These are phyloP conservation scores for Penicillium cataractarum DNA, from an alignment of 495 filamentous ascomycete genomes.

Conservation along the genomic window DNA sequence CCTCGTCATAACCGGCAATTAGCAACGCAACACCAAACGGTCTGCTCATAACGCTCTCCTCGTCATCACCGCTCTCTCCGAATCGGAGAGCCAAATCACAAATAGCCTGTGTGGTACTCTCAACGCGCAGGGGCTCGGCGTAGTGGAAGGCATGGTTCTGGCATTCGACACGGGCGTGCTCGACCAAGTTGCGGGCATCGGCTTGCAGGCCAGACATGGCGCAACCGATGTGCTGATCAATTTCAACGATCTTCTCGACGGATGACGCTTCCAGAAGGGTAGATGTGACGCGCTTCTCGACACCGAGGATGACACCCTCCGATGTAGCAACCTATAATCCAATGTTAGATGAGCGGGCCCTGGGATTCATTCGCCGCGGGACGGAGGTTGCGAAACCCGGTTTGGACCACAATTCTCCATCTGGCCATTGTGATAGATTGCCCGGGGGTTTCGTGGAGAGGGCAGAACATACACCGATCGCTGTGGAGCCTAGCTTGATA, in stretches of 20 bases:
- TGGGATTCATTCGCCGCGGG: not conserved
- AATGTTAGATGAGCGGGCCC: conserved; percentile 22
- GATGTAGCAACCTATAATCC: conserved; percentile 75
- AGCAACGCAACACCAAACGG: conserved; percentile 96
- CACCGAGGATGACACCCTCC: conserved; percentile 91
- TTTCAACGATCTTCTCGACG: conserved; percentile 99
- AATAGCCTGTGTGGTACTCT: conserved; percentile 98
- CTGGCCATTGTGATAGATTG: conserved; percentile 2
- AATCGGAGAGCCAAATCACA: conserved; percentile 96
- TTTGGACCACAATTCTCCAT: not conserved
- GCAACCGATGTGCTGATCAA: conserved; percentile 97
- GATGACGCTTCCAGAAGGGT: conserved; percentile 95
- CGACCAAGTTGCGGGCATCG: conserved; percentile 93
- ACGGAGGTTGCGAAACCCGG: not conserved
- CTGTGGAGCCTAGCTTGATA: conserved; percentile 98
- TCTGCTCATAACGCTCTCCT: conserved; percentile 96
- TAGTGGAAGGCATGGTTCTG: conserved; percentile 98
- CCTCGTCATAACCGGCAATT: conserved; percentile 96
- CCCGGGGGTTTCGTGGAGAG: conserved; percentile 10
- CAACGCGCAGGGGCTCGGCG: conserved; percentile 88
- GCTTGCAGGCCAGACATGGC: conserved; percentile 98
- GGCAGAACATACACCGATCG: conserved; percentile 76
- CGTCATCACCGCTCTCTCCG: conserved; percentile 95
- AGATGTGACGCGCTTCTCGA: conserved; percentile 98
- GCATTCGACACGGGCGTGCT: conserved; percentile 96